Base-by-base conservation (phyloP, 768 basidiomycete genomes). In the Trametes cubensis region DNA sequence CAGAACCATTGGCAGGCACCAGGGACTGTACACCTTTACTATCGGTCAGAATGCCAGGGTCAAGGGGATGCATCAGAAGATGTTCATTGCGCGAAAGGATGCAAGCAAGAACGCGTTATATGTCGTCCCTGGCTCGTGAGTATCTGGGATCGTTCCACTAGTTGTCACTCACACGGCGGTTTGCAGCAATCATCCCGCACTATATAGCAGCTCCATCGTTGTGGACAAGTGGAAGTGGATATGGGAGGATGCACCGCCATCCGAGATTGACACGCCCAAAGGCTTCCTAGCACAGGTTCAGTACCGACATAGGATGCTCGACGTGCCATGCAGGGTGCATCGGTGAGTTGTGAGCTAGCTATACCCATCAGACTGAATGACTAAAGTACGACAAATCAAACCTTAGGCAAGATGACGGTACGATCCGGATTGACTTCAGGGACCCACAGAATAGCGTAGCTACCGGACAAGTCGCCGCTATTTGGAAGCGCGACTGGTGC, bases 11-110 rank as follows among this genome's bases (percentile, higher is more conserved):
- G 89, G 83, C 1, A 54, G 73, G 44, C 95, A 98, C 69, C 61
- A 78, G 1, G 95, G 95, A 0, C 74, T 95, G 0, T 95, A 92
- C 91, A 81, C 80, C 21, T 94, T 85, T 69, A 96, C 95, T 0
- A 81, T 97, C 47, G 95, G 95, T 2, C 89, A 98, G 72, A 82
- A 85, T 30, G 87, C 89, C 0, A 83, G 83, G 47, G 71, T 96
- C 21, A 70, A 75, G 1, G 92, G 94, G 2, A 77, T 86, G 76
- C 72, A 75, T 1, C 70, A 81, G 52, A 83, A 80, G 69, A 81
- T 88, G 78, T 95, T 87, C 64, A 91, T 97, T 5, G 85, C 85
- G 0, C 72, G 75, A 40, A 98, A 98, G 71, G 86, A 94, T 63
- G 63, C 74, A 2, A 67, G 72, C 13, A 73, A 67, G 14, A 93